phyloP scores from a whole-genome alignment of 2,329 filamentous ascomycete species.

The Claviceps monticola region DNA sequence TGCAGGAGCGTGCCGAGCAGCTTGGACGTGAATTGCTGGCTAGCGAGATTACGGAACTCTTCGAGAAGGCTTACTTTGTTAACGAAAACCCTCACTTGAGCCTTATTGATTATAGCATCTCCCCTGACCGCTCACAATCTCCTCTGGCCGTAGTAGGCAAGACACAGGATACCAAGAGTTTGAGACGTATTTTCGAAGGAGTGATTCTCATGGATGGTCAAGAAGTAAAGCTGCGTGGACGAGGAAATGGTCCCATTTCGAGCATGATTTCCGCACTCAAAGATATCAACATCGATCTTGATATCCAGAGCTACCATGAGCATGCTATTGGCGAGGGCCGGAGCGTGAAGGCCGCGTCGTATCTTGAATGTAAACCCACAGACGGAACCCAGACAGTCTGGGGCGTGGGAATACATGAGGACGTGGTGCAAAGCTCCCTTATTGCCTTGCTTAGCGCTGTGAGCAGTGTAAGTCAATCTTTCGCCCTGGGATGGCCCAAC shows the following conservation, averaged over 20 bases:
- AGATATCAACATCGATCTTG: slow-evolving; percentile 68
- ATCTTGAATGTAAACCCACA: slow-evolving; percentile 71
- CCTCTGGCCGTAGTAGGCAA: slow-evolving; percentile 57
- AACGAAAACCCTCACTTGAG: slow-evolving; percentile 71
- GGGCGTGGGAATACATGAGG: slow-evolving; percentile 48
- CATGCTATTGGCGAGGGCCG: slow-evolving; percentile 74
- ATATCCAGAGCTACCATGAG: slow-evolving; percentile 92
- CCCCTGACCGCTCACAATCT: slow-evolving; percentile 64
- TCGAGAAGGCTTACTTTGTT: slow-evolving; percentile 78
- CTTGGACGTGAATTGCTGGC: slow-evolving; percentile 74
- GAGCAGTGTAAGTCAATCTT: slow-evolving; percentile 55
- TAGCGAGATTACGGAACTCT: slow-evolving; percentile 73
- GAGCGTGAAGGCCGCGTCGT: slow-evolving; percentile 85
- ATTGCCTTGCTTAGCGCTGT: slow-evolving; percentile 77
- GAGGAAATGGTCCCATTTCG: slow-evolving; percentile 83
- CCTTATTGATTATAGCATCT: slow-evolving; percentile 85
- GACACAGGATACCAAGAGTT: slow-evolving; percentile 62
- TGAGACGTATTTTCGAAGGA: slow-evolving; percentile 72
- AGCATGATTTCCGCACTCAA: slow-evolving; percentile 72
- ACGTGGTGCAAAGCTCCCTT: slow-evolving; percentile 73
- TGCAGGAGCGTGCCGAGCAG: slow-evolving; percentile 68
- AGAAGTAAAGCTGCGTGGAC: slow-evolving; percentile 66
- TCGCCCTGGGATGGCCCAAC: neutral
- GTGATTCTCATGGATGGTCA: slow-evolving; percentile 69
- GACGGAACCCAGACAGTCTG: slow-evolving; percentile 61